Conservation (phyloP, 495 filamentous ascomycete genomes). For the Aspergillus saccharolyticus region DNA sequence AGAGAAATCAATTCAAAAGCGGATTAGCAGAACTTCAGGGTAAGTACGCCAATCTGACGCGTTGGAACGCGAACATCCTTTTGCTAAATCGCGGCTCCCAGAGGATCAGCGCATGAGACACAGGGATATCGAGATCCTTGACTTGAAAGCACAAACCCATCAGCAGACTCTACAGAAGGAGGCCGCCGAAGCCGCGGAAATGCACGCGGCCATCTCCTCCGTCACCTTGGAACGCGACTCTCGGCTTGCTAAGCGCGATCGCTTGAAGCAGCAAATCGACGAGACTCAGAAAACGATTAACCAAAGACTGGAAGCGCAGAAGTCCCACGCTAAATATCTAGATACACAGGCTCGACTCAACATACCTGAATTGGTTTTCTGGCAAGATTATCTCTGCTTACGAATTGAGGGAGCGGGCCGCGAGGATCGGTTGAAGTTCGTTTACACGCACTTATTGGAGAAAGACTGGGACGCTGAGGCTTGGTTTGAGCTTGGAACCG, state of each 20-base stretch:
- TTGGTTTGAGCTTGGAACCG: constrained; percentile 86
- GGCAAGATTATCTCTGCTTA: constrained; percentile 85
- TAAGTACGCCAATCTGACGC: constrained; percentile 27
- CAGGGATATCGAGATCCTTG: constrained; percentile 78
- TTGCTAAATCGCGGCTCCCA: constrained; percentile 33
- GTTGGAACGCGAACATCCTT: background rate
- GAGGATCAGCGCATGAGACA: constrained; percentile 88
- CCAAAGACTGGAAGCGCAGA: constrained; percentile 56
- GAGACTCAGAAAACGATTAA: constrained; percentile 66
- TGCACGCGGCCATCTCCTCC: constrained; percentile 72
- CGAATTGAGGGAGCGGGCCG: constrained; percentile 84
- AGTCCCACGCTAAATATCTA: constrained; percentile 56
- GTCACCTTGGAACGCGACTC: constrained; percentile 72
- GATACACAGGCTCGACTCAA: constrained; percentile 81
- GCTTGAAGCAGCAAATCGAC: constrained; percentile 70
- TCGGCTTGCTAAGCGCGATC: constrained; percentile 65
- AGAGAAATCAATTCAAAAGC: constrained; percentile 89
- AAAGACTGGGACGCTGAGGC: constrained; percentile 83
- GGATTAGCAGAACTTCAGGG: constrained; percentile 87
- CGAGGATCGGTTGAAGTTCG: constrained; percentile 83
- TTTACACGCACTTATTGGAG: constrained; percentile 79
- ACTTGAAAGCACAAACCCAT: constrained; percentile 69
- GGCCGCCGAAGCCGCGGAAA: constrained; percentile 78
- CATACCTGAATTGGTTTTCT: constrained; percentile 88
- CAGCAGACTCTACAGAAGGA: constrained; percentile 80